Evolutionary conservation across 2,329 filamentous ascomycete genomes (phyloP).

Genomic region (Ophiognomonia clavigignenti-juglandacearum): DNA sequence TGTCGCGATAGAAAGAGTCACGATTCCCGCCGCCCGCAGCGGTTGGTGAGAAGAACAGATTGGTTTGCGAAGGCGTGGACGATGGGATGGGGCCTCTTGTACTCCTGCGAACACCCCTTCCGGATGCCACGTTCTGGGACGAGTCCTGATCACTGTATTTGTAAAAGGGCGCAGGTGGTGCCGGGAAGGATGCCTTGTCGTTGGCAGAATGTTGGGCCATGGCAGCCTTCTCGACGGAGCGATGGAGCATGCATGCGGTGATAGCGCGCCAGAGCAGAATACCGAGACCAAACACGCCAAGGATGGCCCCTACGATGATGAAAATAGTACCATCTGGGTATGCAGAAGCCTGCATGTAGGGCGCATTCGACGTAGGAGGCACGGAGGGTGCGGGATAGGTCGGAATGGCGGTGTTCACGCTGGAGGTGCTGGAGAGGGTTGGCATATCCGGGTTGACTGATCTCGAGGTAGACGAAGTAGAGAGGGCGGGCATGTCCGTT

Average conservation of each 20-base stretch:
- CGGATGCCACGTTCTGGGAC: constrained; percentile 43
- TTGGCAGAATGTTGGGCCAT: constrained; percentile 65
- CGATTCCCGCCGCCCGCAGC: constrained; percentile 54
- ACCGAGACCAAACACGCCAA: constrained; percentile 77
- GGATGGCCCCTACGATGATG: constrained; percentile 84
- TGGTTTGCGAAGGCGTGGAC: constrained; percentile 57
- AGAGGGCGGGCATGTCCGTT: constrained; percentile 7
- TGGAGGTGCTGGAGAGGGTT: constrained; percentile 19
- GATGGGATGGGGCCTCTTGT: constrained; percentile 49
- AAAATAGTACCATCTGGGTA: constrained; percentile 93
- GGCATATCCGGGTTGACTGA: constrained; percentile 8
- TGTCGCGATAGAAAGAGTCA: constrained; percentile 7
- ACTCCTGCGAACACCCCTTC: constrained; percentile 47
- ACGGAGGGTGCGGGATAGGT: constrained; percentile 70
- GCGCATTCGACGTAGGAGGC: constrained; percentile 77
- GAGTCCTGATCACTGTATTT: constrained; percentile 59
- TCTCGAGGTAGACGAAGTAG: neutral
- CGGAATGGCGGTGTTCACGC: constrained; percentile 30
- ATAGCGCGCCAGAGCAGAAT: constrained; percentile 84
- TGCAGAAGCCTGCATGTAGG: constrained; percentile 84
- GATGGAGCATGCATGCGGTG: constrained; percentile 85
- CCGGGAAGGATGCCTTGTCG: constrained; percentile 61
- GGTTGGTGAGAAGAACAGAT: constrained; percentile 93
- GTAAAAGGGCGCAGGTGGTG: constrained; percentile 56
- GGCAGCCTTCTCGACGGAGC: constrained; percentile 84